These are phyloP conservation scores for Zygnema cylindricum DNA, from an alignment of 139 green algal genomes.

Conservation along the genomic window DNA sequence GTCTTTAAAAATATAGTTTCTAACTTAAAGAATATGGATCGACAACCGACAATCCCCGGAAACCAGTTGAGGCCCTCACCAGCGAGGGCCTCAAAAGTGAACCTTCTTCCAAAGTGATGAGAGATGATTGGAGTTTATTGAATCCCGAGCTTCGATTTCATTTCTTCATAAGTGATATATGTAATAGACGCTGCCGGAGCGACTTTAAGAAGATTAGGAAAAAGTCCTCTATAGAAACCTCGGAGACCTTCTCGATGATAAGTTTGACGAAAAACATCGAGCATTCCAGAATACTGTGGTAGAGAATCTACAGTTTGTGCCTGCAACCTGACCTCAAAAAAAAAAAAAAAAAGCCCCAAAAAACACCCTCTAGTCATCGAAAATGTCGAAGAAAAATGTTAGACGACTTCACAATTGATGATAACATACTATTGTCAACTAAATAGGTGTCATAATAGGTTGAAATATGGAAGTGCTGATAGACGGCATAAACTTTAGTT, in stretches of 20 bases:
- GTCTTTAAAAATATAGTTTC: too few relatives aligned
- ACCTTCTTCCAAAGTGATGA: too few relatives aligned
- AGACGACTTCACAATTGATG: neutral
- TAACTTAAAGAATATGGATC: too few relatives aligned
- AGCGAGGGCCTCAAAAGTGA: too few relatives aligned
- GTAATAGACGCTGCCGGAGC: conserved; percentile 94
- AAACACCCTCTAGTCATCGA: neutral
- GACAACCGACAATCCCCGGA: too few relatives aligned
- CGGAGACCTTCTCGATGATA: conserved; percentile 82
- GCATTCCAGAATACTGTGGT: conserved; percentile 86
- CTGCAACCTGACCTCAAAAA: conserved; percentile 23
- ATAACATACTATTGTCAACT: neutral
- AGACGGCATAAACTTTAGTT: neutral
- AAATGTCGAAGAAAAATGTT: neutral
- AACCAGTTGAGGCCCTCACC: too few relatives aligned
- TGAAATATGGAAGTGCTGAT: neutral
- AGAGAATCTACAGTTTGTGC: neutral
- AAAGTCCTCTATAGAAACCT: conserved; percentile 88
- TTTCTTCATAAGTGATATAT: conserved; percentile 93
- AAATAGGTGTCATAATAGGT: neutral
- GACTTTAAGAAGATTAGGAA: conserved; percentile 96
- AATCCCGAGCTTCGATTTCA: conserved; percentile 7
- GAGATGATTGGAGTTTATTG: too few relatives aligned
- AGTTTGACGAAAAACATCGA: conserved; percentile 90
- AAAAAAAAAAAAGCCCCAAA: neutral